phyloP scores from a whole-genome alignment of 495 filamentous ascomycete genomes.

The Aspergillus kassunensis region DNA sequence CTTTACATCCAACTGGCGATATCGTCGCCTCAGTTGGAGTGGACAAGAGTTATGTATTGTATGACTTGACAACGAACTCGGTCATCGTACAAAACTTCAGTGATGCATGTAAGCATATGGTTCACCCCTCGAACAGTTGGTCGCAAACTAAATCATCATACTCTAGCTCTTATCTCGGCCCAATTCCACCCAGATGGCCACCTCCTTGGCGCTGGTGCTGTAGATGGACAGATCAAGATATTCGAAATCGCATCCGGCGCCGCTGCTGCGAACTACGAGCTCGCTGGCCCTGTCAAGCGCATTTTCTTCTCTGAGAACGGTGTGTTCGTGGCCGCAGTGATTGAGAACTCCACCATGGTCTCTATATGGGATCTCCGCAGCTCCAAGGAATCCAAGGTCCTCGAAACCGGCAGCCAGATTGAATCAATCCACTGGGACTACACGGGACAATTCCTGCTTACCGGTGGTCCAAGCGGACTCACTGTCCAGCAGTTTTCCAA shows the following conservation, averaged over 20 bases:
- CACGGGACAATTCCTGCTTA: constrained; percentile 87
- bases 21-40: constrained; percentile 83
- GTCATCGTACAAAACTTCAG: constrained; percentile 73
- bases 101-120: constrained; percentile 64
- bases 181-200: constrained; percentile 95
- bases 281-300: constrained; percentile 62
- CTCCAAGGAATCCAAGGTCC: constrained; percentile 66
- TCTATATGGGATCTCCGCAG: constrained; percentile 91
- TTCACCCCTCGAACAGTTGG: neutral
- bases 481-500: constrained; percentile 87
- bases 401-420: constrained; percentile 76
- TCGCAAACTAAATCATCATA: constrained; percentile 6
- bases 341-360: constrained; percentile 67
- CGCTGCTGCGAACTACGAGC: constrained; percentile 64
- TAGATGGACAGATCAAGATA: constrained; percentile 73
- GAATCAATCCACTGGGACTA: constrained; percentile 83
- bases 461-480: constrained; percentile 73
- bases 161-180: constrained; percentile 66
- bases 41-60: constrained; percentile 92
- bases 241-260: constrained; percentile 75
- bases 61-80: constrained; percentile 67
- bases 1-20: constrained; percentile 78
- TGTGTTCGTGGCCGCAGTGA: constrained; percentile 83
- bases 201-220: constrained; percentile 78
- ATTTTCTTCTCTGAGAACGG: constrained; percentile 95